A percentile compares a stretch with the other conserved stretches of the same genome.
Evolutionary conservation across 768 basidiomycete genomes (phyloP).

Genomic region (Xerocomellus chrysenteron): DNA sequence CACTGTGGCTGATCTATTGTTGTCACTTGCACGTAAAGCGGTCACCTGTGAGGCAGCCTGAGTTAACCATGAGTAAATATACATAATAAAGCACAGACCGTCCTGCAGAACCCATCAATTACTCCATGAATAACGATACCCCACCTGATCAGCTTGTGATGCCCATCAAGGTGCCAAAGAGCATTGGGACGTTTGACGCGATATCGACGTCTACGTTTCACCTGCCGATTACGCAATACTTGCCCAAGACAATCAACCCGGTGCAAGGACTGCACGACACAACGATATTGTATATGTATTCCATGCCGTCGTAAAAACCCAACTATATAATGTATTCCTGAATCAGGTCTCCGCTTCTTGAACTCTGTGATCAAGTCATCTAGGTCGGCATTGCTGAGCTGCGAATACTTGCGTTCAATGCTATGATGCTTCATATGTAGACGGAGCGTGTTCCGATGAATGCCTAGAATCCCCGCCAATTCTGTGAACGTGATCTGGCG

Average conservation of each 20-base stretch:
- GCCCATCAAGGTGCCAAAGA: background rate
- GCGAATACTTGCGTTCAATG: conserved; percentile 1
- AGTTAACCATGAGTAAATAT: no score
- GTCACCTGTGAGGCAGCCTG: no score
- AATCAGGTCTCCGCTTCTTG: conserved; percentile 19
- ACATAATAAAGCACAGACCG: conserved; percentile 16
- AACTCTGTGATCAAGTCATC: conserved; percentile 9
- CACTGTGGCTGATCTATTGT: background rate
- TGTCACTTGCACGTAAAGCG: background rate
- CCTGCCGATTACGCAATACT: background rate
- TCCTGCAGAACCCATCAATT: background rate
- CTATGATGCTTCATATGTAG: conserved; percentile 8
- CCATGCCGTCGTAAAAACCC: conserved; percentile 29
- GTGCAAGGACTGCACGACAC: conserved; percentile 26
- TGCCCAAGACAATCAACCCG: conserved; percentile 9
- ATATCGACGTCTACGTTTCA: conserved; percentile 5
- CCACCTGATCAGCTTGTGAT: conserved; percentile 27
- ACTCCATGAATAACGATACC: background rate
- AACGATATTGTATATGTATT: conserved; percentile 24
- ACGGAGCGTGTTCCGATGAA: conserved; percentile 8
- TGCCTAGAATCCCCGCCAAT: conserved; percentile 2
- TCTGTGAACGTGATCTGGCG: conserved; percentile 10
- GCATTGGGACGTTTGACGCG: background rate
- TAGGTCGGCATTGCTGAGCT: conserved; percentile 6
- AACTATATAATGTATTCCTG: conserved; percentile 29